Percentiles rank a stretch among this genome's conserved stretches.
These are phyloP conservation scores for Debaryomyces maramus DNA, from an alignment of 805 yeast species.

Conservation along the genomic window DNA sequence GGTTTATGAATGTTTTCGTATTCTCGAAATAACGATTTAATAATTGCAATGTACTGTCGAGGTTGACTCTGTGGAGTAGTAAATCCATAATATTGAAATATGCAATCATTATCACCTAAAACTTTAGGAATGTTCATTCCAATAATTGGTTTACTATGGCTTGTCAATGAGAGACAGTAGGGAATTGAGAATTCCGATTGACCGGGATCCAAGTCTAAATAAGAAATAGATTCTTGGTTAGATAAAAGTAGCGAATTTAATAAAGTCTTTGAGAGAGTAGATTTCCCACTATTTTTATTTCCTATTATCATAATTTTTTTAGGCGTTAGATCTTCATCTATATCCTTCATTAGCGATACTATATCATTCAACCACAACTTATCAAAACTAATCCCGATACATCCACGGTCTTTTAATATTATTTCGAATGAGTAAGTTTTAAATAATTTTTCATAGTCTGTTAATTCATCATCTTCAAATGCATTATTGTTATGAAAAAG, in stretches of 20 bases:
- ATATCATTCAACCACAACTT: slow-evolving; percentile 6
- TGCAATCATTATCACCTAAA: slow-evolving; percentile 11
- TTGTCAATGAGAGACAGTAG: slow-evolving; percentile 61
- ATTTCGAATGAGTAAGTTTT: slow-evolving; percentile 40
- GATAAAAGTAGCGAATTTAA: slow-evolving; percentile 46
- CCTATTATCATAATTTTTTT: slow-evolving; percentile 50
- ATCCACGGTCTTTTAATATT: slow-evolving; percentile 26
- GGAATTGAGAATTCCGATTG: slow-evolving; percentile 80
- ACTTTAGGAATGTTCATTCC: slow-evolving; percentile 28
- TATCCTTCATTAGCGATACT: not conserved
- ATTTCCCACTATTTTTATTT: slow-evolving; percentile 78
- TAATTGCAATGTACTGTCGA: slow-evolving; percentile 45
- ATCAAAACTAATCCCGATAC: slow-evolving; percentile 19
- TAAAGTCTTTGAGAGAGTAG: slow-evolving; percentile 61
- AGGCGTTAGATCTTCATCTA: slow-evolving; percentile 11
- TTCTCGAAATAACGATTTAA: slow-evolving; percentile 40
- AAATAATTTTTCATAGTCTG: slow-evolving; percentile 12
- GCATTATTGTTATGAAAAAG: slow-evolving; percentile 25
- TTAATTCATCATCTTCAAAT: slow-evolving; percentile 4
- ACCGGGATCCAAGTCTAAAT: slow-evolving; percentile 85
- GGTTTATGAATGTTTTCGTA: slow-evolving; percentile 21
- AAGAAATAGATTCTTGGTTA: slow-evolving; percentile 35
- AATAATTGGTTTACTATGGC: slow-evolving; percentile 24
- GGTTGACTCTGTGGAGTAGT: slow-evolving; percentile 71
- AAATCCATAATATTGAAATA: slow-evolving; percentile 56